These are phyloP conservation scores for Kwoniella europaea DNA, from an alignment of 768 basidiomycete species.

Conservation along the genomic window DNA sequence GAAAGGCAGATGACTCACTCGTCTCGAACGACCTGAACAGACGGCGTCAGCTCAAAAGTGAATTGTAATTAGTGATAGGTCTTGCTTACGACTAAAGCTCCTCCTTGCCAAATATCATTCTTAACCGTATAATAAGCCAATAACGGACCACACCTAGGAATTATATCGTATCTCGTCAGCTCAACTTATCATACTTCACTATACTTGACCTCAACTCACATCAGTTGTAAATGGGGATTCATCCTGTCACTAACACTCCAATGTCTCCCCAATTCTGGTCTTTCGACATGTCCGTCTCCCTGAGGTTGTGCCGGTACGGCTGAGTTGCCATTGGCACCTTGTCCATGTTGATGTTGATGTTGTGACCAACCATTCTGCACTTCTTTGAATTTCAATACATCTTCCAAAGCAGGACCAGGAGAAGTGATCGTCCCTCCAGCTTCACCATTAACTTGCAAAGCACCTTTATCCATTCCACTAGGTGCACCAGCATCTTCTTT, in stretches of 20 bases:
- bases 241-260: slow-evolving; percentile 61
- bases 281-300: not conserved
- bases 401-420: slow-evolving; percentile 46
- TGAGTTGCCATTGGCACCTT: slow-evolving; percentile 1
- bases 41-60: slow-evolving; percentile 66
- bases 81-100: slow-evolving; percentile 73
- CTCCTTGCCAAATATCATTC: slow-evolving; percentile 81
- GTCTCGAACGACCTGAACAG: slow-evolving; percentile 20
- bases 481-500: slow-evolving; percentile 48
- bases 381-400: slow-evolving; percentile 29
- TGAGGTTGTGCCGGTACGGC: slow-evolving; percentile 16
- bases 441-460: slow-evolving; percentile 42
- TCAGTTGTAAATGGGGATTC: slow-evolving; percentile 80
- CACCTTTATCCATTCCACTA: slow-evolving; percentile 45
- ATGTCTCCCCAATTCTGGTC: slow-evolving; percentile 23
- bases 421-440: slow-evolving; percentile 42
- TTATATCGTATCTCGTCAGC: not conserved
- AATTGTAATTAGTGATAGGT: slow-evolving; percentile 73
- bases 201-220: slow-evolving; percentile 56
- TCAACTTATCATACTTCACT: not conserved
- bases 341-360: not conserved
- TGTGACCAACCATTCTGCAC: slow-evolving; percentile 9
- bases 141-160: slow-evolving; percentile 74
- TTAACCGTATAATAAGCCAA: slow-evolving; percentile 88
- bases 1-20: slow-evolving; percentile 59